Evolutionary conservation across 352 stramenopile species (phyloP), one percentile per base, ranked within the genome.

Genomic region (Achlya hypogyna): DNA sequence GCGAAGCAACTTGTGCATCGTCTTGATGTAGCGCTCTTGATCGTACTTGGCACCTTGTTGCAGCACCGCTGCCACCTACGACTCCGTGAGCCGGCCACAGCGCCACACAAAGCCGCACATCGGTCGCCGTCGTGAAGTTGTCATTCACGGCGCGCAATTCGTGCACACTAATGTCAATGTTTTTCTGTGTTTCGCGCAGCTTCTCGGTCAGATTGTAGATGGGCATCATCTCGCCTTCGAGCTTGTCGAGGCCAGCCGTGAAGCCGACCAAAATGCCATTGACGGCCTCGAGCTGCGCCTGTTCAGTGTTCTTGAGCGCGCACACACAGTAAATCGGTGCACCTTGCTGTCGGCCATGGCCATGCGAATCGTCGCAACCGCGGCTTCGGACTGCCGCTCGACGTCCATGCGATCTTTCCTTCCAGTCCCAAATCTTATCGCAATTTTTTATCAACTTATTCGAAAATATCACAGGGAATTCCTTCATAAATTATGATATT

Each of bases 191-290:
- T 65, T 79, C 80, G 63, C 82, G 79, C 22, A 93, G 77, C 69
- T 82, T 79, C 68, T 90, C 82, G 0, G 84, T 93, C 71, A 93
- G 81, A 53, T 86, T 88, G 74, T 93, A 93, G 65, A 93, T 84
- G 27, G 84, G 82, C 63, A 88, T 72, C 84, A 90, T 93, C 72
- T 93, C 79, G 27, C 74, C 71, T 76, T 93, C 84, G 14, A 67
- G 42, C 4, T 45, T 29, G 49, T 67, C 60, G 14, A 67, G 27
- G 4, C 60, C 60, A 22, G 14, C n/a, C 35, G 56, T 67, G 38
- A 93, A 82, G 43, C 81, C 78, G 20, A 88, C 51, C 14, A 93
- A 71, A 0, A 82, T 82, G 9, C 68, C 71, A 72, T 93, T 83
- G 62, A 93, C 85, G 10, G 71, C 73, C 53, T 70, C 54, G 18